Conservation (phyloP, 1,284 basidiomycete genomes). For the Peniophora sp. region DNA sequence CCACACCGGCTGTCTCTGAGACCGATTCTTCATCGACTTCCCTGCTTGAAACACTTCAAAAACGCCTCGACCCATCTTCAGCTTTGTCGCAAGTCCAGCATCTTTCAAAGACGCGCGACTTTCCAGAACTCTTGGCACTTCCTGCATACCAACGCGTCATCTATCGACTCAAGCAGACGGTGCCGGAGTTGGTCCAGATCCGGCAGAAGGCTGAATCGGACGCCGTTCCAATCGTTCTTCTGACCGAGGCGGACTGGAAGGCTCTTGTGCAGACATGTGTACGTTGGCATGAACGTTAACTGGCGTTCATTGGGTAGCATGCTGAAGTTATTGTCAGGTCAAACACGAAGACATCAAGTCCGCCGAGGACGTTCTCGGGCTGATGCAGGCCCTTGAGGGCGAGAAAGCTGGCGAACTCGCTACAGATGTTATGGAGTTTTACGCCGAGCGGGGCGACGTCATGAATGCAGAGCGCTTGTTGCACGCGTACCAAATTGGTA, state of each 20-base stretch:
- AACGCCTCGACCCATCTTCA: neutral
- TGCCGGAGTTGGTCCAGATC: conserved; percentile 2
- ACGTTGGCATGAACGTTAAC: conserved; percentile 10
- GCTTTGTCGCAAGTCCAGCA: neutral
- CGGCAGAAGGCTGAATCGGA: neutral
- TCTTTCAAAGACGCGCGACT: neutral
- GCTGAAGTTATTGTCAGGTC: conserved; percentile 20
- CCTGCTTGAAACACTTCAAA: neutral
- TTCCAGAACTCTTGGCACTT: neutral
- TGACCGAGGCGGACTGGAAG: conserved; percentile 43
- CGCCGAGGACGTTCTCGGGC: conserved; percentile 25
- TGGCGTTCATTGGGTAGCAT: too few species aligned
- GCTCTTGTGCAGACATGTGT: conserved; percentile 36
- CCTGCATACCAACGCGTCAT: conserved; percentile 5
- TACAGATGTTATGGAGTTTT: conserved; percentile 39
- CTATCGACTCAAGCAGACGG: conserved; percentile 2
- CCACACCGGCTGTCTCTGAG: too few species aligned
- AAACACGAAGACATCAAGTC: conserved; percentile 22
- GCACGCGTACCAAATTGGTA: conserved; percentile 34
- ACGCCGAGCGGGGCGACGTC: conserved; percentile 40
- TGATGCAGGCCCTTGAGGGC: conserved; percentile 39
- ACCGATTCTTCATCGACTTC: neutral
- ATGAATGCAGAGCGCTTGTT: conserved; percentile 38
- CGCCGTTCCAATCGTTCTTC: conserved; percentile 6
- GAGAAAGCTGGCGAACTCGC: conserved; percentile 26